Base-by-base conservation (phyloP, 129 eudicot genomes). In the Calendula officinalis region DNA sequence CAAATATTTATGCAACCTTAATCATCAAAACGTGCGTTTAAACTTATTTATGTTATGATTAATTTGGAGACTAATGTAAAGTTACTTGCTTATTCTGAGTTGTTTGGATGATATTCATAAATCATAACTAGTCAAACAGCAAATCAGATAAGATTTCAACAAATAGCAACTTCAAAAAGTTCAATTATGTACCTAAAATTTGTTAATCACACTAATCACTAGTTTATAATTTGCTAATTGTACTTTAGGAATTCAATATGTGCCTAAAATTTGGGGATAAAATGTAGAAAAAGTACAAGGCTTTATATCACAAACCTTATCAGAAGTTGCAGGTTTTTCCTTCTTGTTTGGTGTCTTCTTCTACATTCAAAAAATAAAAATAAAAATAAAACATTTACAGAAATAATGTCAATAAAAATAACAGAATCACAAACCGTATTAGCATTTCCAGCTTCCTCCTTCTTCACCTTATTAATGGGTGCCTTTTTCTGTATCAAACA, bases 281-380 rank as follows among this genome's bases (percentile, higher is more conserved):
- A 33, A 33, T 35, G 13, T 8, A 39, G 3, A 56, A 15, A 50
- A 16, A 4, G 3, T 8, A 1, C 46, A 56, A 50, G 4, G 16
- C 22, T n/a, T 57, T 56, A 14, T 32, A 69, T 33, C 60, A 55
- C 67, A 72, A 63, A 85, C 88, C 87, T 76, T 80, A 64, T 81
- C 81, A 71, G 66, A 76, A 56, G 45, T 72, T 53, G 59, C 68
- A 58, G 64, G 36, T 66, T 74, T 69, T 57, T 74, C 83, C 17
- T 74, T 82, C 81, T 84, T 50, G 43, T 13, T 68, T 2, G 55
- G 62, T 34, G 48, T 66, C 78, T 74, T 72, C 71, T 72, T 74
- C 78, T 74, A 59, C 67, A 56, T 56, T 27, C 46, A 36, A 56
- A 56, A 11, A 16, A 56, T 11, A 33, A 9, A 9, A 45, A 36